Percentiles rank a stretch among this genome's conserved stretches.
These are phyloP conservation scores for Aleurites moluccanus DNA, from an alignment of 441 rosid species.

Conservation along the genomic window DNA sequence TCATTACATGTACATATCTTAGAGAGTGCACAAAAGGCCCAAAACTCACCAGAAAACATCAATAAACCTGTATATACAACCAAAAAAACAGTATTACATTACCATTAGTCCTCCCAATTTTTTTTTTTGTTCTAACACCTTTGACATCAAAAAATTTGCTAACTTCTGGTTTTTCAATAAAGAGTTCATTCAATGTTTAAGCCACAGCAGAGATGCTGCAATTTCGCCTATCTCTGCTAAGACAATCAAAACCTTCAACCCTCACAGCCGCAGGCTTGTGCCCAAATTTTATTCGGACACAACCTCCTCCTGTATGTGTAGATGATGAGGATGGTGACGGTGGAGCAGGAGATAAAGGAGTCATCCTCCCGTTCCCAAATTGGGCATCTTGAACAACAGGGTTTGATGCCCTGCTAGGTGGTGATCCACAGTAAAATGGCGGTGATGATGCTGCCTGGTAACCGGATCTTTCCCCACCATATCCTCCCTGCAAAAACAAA, in stretches of 20 bases:
- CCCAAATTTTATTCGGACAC: constrained; percentile 53
- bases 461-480: constrained; percentile 32
- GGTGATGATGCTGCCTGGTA: constrained; percentile 46
- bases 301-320: constrained; percentile 36
- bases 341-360: constrained; percentile 21
- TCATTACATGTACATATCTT: constrained; percentile 24
- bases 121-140: neutral
- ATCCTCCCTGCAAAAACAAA: constrained; percentile 40
- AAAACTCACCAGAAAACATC: constrained; percentile 19
- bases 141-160: constrained; percentile 2
- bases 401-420: constrained; percentile 59
- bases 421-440: constrained; percentile 63
- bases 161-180: neutral
- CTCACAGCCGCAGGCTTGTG: constrained; percentile 58
- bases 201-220: constrained; percentile 70
- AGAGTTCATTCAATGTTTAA: constrained; percentile 15
- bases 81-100: constrained; percentile 1
- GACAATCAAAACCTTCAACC: constrained; percentile 74
- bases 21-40: constrained; percentile 13
- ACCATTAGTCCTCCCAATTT: neutral
- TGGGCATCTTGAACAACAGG: constrained; percentile 63
- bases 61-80: constrained; percentile 18
- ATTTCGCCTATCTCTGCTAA: constrained; percentile 52
- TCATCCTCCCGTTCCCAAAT: constrained; percentile 39
- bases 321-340: constrained; percentile 35